Evolutionary conservation across 257 asterid genomes (phyloP).

Genomic region (Petunia axillaris): DNA sequence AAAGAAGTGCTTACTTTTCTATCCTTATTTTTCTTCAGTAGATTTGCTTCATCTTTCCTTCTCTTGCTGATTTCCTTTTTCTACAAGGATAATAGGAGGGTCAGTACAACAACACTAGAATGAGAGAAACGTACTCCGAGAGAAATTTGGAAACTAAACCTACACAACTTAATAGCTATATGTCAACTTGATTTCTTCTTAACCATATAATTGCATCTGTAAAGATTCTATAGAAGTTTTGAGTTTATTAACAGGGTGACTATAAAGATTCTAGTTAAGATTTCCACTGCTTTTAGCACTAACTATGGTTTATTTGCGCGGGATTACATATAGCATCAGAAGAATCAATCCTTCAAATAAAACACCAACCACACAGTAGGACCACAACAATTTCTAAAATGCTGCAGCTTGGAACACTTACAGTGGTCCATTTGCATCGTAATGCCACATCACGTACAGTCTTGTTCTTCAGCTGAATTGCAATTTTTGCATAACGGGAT

Average conservation of each 20-base stretch:
- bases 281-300: background rate
- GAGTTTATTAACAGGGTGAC: background rate
- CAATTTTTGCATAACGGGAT: constrained; percentile 85
- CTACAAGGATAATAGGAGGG: constrained; percentile 42
- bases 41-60: constrained; percentile 71
- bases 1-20: constrained; percentile 54
- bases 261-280: background rate
- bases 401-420: constrained; percentile 41
- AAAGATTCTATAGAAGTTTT: background rate
- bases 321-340: too few relatives aligned
- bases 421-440: constrained; percentile 97
- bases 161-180: background rate
- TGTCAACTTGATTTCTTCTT: background rate
- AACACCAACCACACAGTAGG: too few relatives aligned
- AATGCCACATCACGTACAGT: constrained; percentile 95
- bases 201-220: background rate
- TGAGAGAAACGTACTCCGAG: background rate
- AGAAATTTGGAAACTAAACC: constrained; percentile 5
- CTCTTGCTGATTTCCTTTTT: constrained; percentile 79
- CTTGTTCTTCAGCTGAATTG: constrained; percentile 70
- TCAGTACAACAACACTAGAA: constrained; percentile 19
- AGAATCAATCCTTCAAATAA: too few relatives aligned
- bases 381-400: background rate
- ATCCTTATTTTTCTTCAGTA: constrained; percentile 68
- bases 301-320: background rate